These are phyloP conservation scores for Antrodiella citrinella DNA, from an alignment of 768 basidiomycete genomes.

Conservation along the genomic window DNA sequence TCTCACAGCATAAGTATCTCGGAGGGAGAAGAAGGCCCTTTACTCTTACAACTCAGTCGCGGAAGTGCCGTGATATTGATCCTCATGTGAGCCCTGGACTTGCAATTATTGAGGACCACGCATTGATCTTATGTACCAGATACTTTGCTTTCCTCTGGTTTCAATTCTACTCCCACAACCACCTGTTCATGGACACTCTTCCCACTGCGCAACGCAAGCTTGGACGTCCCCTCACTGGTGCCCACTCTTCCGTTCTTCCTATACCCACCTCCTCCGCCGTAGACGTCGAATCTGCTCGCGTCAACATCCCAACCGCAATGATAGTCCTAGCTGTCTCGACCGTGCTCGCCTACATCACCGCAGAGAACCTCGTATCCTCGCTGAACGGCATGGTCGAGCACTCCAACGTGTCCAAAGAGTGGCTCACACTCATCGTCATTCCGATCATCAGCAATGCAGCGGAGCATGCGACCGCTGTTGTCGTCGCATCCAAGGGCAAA, in stretches of 20 bases:
- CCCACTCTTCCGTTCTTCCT: background rate
- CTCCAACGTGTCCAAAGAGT: slow-evolving; percentile 34
- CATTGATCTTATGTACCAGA: slow-evolving; percentile 7
- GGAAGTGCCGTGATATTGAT: slow-evolving; percentile 41
- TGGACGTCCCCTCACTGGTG: background rate
- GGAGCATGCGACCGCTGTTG: slow-evolving; percentile 9
- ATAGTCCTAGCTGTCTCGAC: slow-evolving; percentile 26
- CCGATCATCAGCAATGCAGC: slow-evolving; percentile 16
- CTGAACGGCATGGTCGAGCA: slow-evolving; percentile 33
- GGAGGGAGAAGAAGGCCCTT: slow-evolving; percentile 33
- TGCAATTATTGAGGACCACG: background rate
- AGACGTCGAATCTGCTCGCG: slow-evolving; percentile 22
- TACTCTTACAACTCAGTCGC: slow-evolving; percentile 38
- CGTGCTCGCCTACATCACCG: slow-evolving; percentile 33
- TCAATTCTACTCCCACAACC: slow-evolving; percentile 46
- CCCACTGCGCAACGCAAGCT: background rate
- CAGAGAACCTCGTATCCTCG: slow-evolving; percentile 33
- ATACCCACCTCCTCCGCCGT: slow-evolving; percentile 1
- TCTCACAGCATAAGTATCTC: slow-evolving; percentile 26
- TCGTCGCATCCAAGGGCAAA: slow-evolving; percentile 9
- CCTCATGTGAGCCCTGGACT: slow-evolving; percentile 25
- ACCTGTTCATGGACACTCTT: slow-evolving; percentile 26
- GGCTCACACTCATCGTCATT: slow-evolving; percentile 38
- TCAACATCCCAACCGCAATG: slow-evolving; percentile 30
- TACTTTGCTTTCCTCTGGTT: slow-evolving; percentile 34